Evolutionary conservation across 768 basidiomycete genomes (phyloP).

Genomic region (Russula emetica): DNA sequence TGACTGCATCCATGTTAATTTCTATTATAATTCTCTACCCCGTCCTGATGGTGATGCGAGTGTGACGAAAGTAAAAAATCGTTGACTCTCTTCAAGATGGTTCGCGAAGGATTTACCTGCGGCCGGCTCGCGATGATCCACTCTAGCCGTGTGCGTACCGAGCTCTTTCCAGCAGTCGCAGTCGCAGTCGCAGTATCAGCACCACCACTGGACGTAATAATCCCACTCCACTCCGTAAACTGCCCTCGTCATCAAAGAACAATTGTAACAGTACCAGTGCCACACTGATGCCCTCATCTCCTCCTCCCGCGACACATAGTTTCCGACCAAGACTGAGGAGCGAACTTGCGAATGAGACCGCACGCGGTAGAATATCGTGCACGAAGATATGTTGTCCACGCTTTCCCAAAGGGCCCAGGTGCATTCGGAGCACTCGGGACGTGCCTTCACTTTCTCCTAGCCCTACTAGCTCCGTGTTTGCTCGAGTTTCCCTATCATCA

Average conservation of each 20-base stretch:
- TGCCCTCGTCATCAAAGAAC: slow-evolving; percentile 56
- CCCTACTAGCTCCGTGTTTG: not conserved
- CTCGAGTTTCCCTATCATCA: not conserved
- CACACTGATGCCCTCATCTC: slow-evolving; percentile 61
- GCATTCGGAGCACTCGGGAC: slow-evolving; percentile 30
- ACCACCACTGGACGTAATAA: not conserved
- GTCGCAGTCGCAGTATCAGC: not conserved
- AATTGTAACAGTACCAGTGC: slow-evolving; percentile 53
- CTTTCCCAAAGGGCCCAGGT: slow-evolving; percentile 44
- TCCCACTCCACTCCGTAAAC: not conserved
- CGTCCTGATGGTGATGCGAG: slow-evolving; percentile 30
- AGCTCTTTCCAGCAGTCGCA: slow-evolving; percentile 48
- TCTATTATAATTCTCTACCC: not conserved
- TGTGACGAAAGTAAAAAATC: slow-evolving; percentile 55
- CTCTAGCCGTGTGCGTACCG: slow-evolving; percentile 70
- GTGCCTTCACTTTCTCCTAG: not conserved
- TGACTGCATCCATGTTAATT: not conserved
- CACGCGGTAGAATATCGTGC: slow-evolving; percentile 44
- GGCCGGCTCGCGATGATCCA: slow-evolving; percentile 79
- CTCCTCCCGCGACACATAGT: slow-evolving; percentile 55
- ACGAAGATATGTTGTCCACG: slow-evolving; percentile 51
- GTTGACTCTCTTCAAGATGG: slow-evolving; percentile 75
- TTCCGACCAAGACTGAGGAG: slow-evolving; percentile 40
- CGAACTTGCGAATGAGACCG: slow-evolving; percentile 44
- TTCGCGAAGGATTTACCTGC: slow-evolving; percentile 76